A percentile compares a stretch with the other conserved stretches of the same genome.
phyloP scores from a whole-genome alignment of 2,329 filamentous ascomycete genomes.

The Albophoma yamanashiensis region DNA sequence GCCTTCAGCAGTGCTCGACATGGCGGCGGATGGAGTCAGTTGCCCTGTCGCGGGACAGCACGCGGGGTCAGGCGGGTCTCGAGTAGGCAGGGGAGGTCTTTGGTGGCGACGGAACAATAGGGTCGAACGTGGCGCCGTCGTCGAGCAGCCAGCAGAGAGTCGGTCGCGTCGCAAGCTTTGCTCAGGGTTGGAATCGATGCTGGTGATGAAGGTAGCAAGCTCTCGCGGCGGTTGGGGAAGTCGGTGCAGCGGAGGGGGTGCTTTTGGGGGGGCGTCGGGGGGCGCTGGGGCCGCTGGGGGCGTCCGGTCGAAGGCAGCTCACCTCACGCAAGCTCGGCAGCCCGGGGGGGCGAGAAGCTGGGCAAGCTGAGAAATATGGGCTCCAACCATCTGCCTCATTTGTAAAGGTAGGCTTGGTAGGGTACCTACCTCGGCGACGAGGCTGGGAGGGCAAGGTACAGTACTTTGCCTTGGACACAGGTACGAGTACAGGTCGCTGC shows the following conservation, averaged over 20 bases:
- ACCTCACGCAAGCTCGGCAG: not conserved
- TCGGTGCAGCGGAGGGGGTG: not conserved
- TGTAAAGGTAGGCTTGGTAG: not conserved
- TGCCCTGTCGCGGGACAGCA: not conserved
- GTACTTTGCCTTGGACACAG: not conserved
- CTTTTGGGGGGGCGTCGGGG: not conserved
- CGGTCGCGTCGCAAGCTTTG: not conserved
- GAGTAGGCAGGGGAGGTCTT: not conserved
- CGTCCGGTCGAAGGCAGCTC: not conserved
- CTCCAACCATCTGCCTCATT: not conserved
- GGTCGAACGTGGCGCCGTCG: not conserved
- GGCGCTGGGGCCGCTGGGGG: not conserved
- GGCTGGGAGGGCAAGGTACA: too few species aligned
- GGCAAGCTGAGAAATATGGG: not conserved
- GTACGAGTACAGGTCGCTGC: not conserved
- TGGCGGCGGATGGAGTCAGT: conserved; percentile 16
- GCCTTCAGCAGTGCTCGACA: conserved; percentile 38
- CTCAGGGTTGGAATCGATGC: not conserved
- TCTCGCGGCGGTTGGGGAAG: not conserved
- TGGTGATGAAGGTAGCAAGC: not conserved
- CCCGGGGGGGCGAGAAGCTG: not conserved
- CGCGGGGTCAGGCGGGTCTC: not conserved
- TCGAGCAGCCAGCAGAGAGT: not conserved
- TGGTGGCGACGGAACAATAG: not conserved
- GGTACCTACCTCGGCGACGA: not conserved